Evolutionary conservation across 169 alveolate species (phyloP), one percentile per base, ranked within the genome.

Genomic region (Babesia gibsoni): DNA sequence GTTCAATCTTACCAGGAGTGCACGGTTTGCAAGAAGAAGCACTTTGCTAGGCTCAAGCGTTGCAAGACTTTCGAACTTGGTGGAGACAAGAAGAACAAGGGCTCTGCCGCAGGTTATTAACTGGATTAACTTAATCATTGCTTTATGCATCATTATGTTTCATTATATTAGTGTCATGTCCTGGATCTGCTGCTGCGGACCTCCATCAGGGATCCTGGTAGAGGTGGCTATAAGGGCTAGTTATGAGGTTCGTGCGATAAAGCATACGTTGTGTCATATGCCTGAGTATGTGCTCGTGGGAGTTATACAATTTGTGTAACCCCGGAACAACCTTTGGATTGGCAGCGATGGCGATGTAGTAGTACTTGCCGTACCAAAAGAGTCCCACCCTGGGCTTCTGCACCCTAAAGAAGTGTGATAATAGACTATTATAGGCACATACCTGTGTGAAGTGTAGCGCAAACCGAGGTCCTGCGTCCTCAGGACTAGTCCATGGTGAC

Each of bases 31-130:
- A 98, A 98, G 93, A 92, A 93, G 74, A 96, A 96, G 93, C 95
- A 98, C 82, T 88, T 95, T 73, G 88, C 88, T 67, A 96, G 96
- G 43, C 95, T 98, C 79, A 96, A 96, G 95, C 94, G 99, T 75
- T 97, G 99, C 93, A 97, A 98, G 96, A 96, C 98, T 80, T 96
- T 98, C 94, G 98, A 96, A 88, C 91, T 98, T 64, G 99, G 99
- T 54, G 98, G 97, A 52, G 97, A 93, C 73, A 93, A 94, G 83
- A 94, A 94, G 95, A 90, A 89, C 81, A 93, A 92, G 89, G 94
- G 94, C 78, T 82, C 91, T 39, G 79, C 88, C 58, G 52, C 50
- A 30, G 39, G 59, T 46, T 88, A 88, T 73, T 88, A 58, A 88
- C 65, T 39, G 42, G 16, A 22, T 23, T 25, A 52, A 42, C 3